These are phyloP conservation scores for Cercospora beticola DNA, from an alignment of 2,329 filamentous ascomycete genomes.

Conservation along the genomic window DNA sequence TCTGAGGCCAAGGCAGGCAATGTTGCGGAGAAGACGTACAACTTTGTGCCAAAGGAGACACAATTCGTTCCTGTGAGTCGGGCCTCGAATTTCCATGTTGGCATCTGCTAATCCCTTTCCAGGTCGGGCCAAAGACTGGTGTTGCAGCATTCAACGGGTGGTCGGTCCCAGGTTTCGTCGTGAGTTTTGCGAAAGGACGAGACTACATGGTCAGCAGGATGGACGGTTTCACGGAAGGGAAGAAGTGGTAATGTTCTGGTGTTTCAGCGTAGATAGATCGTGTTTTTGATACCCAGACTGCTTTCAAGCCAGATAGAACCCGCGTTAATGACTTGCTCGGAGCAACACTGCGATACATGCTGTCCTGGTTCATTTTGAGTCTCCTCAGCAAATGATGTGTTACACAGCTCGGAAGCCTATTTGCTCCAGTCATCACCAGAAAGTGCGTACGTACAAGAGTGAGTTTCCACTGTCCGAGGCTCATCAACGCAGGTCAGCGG, in stretches of 20 bases:
- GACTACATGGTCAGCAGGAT: constrained; percentile 38
- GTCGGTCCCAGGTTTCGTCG: constrained; percentile 38
- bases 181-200: constrained; percentile 39
- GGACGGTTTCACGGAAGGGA: constrained; percentile 31
- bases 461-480: background rate
- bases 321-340: background rate
- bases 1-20: constrained; percentile 30
- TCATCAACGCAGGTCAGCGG: background rate
- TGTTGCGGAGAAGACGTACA: constrained; percentile 33
- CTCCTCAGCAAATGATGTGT: background rate
- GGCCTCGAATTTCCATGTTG: background rate
- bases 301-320: background rate
- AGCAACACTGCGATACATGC: background rate
- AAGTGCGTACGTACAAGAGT: background rate
- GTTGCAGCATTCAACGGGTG: constrained; percentile 40
- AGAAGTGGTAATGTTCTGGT: constrained; percentile 22
- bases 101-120: constrained; percentile 20
- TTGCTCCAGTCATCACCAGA: background rate
- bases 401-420: background rate
- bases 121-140: constrained; percentile 35
- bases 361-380: background rate
- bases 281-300: background rate
- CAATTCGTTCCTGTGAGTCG: constrained; percentile 29
- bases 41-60: constrained; percentile 35
- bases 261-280: background rate